Percentiles rank a stretch among this genome's conserved stretches.
Evolutionary conservation across 345 rosid species (phyloP).

Genomic region (Corchorus olitorius): DNA sequence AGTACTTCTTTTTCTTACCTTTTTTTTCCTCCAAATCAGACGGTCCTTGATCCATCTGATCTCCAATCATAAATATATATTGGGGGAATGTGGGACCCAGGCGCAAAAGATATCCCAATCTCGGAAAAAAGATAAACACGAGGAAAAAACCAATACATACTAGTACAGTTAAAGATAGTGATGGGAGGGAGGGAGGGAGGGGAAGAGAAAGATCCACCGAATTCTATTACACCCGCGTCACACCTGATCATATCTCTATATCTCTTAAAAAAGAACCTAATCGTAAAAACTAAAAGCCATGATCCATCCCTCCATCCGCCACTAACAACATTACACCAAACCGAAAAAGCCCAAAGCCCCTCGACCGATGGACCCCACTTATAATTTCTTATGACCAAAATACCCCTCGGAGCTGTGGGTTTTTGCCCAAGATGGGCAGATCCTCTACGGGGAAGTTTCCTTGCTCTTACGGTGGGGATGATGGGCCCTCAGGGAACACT

Average conservation of each 20-base stretch:
- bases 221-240: neutral
- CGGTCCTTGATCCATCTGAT: neutral
- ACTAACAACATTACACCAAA: constrained; percentile 9
- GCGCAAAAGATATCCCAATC: neutral
- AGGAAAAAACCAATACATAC: constrained; percentile 4
- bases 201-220: neutral
- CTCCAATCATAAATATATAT: neutral
- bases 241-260: constrained; percentile 21
- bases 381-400: constrained; percentile 16
- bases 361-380: constrained; percentile 9
- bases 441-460: constrained; percentile 29
- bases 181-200: too few relatives aligned
- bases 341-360: neutral
- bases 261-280: too few relatives aligned
- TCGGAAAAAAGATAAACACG: constrained; percentile 11
- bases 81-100: neutral
- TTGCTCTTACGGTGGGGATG: constrained; percentile 1
- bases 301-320: neutral
- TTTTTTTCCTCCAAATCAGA: neutral
- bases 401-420: neutral
- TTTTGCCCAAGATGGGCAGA: neutral
- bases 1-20: neutral
- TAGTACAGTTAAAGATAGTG: constrained; percentile 1
- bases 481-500: constrained; percentile 6
- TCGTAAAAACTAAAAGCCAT: neutral